A percentile compares a stretch with the other conserved stretches of the same genome.
Evolutionary conservation across 805 yeast genomes (phyloP).

Genomic region (Sugiyamaella smithiae): DNA sequence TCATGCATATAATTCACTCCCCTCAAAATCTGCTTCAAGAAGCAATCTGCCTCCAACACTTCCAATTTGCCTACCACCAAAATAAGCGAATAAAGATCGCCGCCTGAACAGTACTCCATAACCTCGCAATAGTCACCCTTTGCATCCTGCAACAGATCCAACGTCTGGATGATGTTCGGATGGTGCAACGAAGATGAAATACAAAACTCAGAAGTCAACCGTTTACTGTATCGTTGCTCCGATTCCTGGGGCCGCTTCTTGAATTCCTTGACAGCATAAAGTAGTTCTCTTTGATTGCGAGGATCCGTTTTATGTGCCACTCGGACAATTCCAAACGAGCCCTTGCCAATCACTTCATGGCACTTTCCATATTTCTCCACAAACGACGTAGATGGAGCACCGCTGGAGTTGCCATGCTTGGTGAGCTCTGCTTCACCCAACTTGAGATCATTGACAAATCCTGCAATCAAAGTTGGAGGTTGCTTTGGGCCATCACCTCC

Average conservation of each 20-base stretch:
- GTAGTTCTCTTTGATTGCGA: conserved; percentile 39
- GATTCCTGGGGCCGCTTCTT: conserved; percentile 57
- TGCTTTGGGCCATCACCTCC: conserved; percentile 1
- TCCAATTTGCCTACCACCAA: conserved; percentile 53
- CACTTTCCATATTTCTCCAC: conserved; percentile 90
- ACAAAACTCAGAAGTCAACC: conserved; percentile 87
- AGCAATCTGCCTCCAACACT: conserved; percentile 76
- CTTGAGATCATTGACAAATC: conserved; percentile 20
- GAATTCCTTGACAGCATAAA: conserved; percentile 74
- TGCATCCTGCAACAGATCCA: conserved; percentile 72
- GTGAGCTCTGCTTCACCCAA: conserved; percentile 9
- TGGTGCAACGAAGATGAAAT: conserved; percentile 73
- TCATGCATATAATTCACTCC: conserved; percentile 83
- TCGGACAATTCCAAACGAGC: conserved; percentile 89
- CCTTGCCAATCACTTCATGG: conserved; percentile 88
- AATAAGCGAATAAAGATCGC: conserved; percentile 65
- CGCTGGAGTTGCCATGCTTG: not conserved
- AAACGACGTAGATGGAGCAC: conserved; percentile 48
- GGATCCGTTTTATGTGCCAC: conserved; percentile 64
- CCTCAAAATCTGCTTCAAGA: conserved; percentile 75
- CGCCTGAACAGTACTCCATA: conserved; percentile 92
- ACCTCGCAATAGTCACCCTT: conserved; percentile 74
- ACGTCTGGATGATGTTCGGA: conserved; percentile 69
- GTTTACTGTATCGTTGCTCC: conserved; percentile 53
- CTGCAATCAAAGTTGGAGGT: conserved; percentile 26